Percentiles rank a stretch among this genome's conserved stretches.
Conservation (phyloP, 768 basidiomycete genomes). For the Kwoniella europaea region DNA sequence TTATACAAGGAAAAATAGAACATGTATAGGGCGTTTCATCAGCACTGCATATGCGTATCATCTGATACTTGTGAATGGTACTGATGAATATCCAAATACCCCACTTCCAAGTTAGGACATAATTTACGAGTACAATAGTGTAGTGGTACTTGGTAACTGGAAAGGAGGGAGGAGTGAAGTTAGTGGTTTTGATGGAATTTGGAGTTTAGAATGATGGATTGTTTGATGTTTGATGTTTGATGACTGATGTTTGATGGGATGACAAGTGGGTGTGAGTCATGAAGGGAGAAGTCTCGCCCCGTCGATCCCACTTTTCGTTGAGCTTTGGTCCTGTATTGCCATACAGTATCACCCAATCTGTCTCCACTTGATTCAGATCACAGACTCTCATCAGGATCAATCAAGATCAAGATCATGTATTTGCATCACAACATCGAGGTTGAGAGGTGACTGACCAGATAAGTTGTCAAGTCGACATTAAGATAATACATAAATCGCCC, state of each 20-base stretch:
- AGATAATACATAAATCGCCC: too few species aligned
- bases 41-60: neutral
- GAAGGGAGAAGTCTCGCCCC: too few species aligned
- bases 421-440: neutral
- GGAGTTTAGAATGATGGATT: too few species aligned
- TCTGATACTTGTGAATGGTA: neutral
- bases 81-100: neutral
- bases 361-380: neutral
- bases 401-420: neutral
- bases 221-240: too few species aligned
- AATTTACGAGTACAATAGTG: neutral
- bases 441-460: neutral
- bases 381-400: neutral
- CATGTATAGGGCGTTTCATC: constrained; percentile 7
- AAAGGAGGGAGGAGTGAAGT: neutral
- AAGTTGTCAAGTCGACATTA: neutral
- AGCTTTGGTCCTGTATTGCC: too few species aligned
- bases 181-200: too few species aligned
- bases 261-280: too few species aligned
- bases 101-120: constrained; percentile 11
- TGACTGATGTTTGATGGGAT: too few species aligned
- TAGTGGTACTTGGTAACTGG: neutral
- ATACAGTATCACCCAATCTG: neutral
- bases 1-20: neutral
- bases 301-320: too few species aligned